These are phyloP conservation scores for Alnus rubra DNA, from an alignment of 306 rosid species.

Conservation along the genomic window DNA sequence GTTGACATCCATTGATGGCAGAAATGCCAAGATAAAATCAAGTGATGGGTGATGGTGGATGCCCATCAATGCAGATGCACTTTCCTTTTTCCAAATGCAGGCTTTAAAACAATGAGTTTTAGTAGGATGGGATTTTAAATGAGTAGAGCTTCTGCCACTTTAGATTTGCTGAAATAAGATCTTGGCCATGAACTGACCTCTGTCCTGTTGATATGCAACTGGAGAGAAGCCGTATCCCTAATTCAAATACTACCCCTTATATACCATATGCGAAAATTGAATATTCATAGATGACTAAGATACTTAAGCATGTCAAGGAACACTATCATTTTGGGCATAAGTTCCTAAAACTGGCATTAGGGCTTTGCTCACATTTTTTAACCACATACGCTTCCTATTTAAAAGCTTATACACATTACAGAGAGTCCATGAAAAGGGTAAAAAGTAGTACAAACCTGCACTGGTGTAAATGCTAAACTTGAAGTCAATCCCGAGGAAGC, in stretches of 20 bases:
- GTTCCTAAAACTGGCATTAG: not conserved
- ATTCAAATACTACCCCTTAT: not conserved
- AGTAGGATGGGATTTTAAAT: not conserved
- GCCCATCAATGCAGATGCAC: no score
- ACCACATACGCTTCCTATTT: not conserved
- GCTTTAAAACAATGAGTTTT: no score
- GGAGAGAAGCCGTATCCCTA: not conserved
- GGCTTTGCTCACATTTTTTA: not conserved
- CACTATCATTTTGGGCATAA: not conserved
- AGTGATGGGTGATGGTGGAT: no score
- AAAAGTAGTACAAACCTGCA: conserved; percentile 58
- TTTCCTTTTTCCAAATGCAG: no score
- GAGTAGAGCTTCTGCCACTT: not conserved
- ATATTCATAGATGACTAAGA: not conserved
- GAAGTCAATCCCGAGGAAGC: conserved; percentile 91
- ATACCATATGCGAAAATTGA: not conserved
- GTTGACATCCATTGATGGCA: no score
- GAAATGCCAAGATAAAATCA: no score
- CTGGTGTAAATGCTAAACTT: conserved; percentile 96
- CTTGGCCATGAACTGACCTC: not conserved
- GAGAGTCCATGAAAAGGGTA: conserved; percentile 2
- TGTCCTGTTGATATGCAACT: not conserved
- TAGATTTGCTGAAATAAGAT: not conserved
- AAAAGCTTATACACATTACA: conserved; percentile 11
- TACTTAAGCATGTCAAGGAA: not conserved